Conservation (phyloP, 805 yeast genomes). For the Nakazawaea pomicola region DNA sequence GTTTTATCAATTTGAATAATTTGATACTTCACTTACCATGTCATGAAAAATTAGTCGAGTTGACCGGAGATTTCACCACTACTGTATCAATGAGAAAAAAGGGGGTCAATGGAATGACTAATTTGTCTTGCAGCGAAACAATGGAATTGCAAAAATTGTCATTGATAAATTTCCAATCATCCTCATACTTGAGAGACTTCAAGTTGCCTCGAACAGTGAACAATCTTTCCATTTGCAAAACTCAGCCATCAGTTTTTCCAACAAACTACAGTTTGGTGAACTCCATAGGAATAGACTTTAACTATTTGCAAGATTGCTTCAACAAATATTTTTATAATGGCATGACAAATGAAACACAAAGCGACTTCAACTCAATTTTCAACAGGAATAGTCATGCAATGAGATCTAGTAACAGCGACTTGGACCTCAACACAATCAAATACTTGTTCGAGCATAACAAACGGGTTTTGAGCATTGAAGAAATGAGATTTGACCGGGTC, state of each 20-base stretch:
- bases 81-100: slow-evolving; percentile 9
- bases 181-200: slow-evolving; percentile 6
- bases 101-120: neutral
- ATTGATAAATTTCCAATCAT: slow-evolving; percentile 11
- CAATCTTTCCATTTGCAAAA: slow-evolving; percentile 14
- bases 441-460: neutral
- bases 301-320: slow-evolving; percentile 16
- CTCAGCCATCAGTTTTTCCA: slow-evolving; percentile 14
- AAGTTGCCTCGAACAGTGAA: slow-evolving; percentile 2
- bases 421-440: slow-evolving; percentile 6
- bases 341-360: slow-evolving; percentile 15
- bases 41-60: slow-evolving; percentile 6
- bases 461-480: slow-evolving; percentile 13
- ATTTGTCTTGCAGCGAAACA: neutral
- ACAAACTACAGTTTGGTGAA: slow-evolving; percentile 13
- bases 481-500: slow-evolving; percentile 17
- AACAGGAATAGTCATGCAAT: slow-evolving; percentile 5
- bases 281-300: slow-evolving; percentile 16
- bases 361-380: slow-evolving; percentile 13
- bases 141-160: slow-evolving; percentile 12
- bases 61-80: slow-evolving; percentile 16
- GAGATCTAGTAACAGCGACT: neutral
- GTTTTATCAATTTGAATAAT: slow-evolving; percentile 17
- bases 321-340: slow-evolving; percentile 17
- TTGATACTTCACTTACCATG: slow-evolving; percentile 9